Evolutionary conservation across 257 asterid species (phyloP), one percentile per base, ranked within the genome.

Genomic region (Ophiorrhiza pumila): DNA sequence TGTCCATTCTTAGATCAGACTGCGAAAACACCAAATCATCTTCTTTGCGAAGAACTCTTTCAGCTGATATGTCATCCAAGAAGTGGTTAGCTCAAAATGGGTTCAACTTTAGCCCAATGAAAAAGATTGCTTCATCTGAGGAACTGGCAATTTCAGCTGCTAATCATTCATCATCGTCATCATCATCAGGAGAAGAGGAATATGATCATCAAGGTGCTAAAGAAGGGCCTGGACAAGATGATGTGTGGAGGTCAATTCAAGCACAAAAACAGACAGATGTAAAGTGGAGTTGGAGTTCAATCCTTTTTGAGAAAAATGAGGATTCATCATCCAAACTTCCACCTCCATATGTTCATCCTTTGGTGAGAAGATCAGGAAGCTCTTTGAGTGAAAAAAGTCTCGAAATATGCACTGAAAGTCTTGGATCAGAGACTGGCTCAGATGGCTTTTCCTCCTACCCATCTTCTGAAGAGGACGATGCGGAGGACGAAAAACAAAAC

Each of bases 391-490:
- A 81, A 6, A 88, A 85, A 81, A 88, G 96, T 20, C 92, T 93
- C 29, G 84, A 93, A 83, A 78, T 91, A 34, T 93, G 98, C 77
- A 93, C 98, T 0, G 98, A 93, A 80, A 87, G 91, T 27, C 96
- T 93, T 2, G 97, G 98, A 1, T 89, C 97, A 0, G 98, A 93
- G 64, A 89, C 96, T 0, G 98, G 97, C 5, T 85, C 98, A 0
- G 97, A 87, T 25, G 78, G 86, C 29, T 83, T 85, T 61, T 71
- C 92, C 11, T 67, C 83, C 18, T 68, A 74, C 73, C 75, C 85
- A n/a, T 49, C 74, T 47, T 78, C 87, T 1, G 83, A 82, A 34
- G 18, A 15, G n/a, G 78, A 71, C 39, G 85, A 85, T 50, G 74
- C 2, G 9, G 87, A 80, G 0, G 78, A 79, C 4, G 85, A 69